phyloP scores from a whole-genome alignment of 2,329 filamentous ascomycete genomes.

The Botrytis pseudocinerea region DNA sequence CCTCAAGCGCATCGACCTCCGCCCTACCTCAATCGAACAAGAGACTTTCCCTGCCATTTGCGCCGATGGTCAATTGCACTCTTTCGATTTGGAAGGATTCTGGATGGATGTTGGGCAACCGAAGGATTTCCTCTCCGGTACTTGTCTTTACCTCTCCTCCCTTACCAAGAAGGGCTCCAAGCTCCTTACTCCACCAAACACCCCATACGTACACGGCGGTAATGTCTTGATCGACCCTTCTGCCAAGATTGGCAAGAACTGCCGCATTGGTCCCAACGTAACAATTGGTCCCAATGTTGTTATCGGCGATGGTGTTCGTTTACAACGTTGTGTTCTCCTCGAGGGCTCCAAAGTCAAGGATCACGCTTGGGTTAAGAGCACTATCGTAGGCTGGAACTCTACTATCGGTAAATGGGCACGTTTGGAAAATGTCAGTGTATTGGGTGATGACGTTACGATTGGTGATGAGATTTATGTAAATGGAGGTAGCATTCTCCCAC shows the following conservation, averaged over 20 bases:
- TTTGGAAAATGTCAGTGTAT: constrained; percentile 95
- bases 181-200: constrained; percentile 70
- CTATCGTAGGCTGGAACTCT: constrained; percentile 98
- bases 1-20: constrained; percentile 87
- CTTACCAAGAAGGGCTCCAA: constrained; percentile 88
- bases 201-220: constrained; percentile 84
- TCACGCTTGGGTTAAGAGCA: constrained; percentile 98
- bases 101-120: constrained; percentile 99
- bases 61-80: constrained; percentile 87
- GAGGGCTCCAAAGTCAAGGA: constrained; percentile 94
- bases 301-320: constrained; percentile 87
- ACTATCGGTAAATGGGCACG: constrained; percentile 93
- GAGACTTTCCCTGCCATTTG: constrained; percentile 97
- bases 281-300: constrained; percentile 92
- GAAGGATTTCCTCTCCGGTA: constrained; percentile 96
- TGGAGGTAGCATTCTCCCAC: constrained; percentile 88
- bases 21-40: constrained; percentile 96
- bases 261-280: constrained; percentile 95
- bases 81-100: constrained; percentile 94
- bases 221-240: constrained; percentile 94
- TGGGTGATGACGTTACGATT: constrained; percentile 96
- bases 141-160: constrained; percentile 92
- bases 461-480: constrained; percentile 99
- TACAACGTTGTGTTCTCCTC: constrained; percentile 90
- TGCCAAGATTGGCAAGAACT: constrained; percentile 97